Base-by-base conservation (phyloP, 805 yeast genomes). In the Saccharomyces cerevisiae region DNA sequence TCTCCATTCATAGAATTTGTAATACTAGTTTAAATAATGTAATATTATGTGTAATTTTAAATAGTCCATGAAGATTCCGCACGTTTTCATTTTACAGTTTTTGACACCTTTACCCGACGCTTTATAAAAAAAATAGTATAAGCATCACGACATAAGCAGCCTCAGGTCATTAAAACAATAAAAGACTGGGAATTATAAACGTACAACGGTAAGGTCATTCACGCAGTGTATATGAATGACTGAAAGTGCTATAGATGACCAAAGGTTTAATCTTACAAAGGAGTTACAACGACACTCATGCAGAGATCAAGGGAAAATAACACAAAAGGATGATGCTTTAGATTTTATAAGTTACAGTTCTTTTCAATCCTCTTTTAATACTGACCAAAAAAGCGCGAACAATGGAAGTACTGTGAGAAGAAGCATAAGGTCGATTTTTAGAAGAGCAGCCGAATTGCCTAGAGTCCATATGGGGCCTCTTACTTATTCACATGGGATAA, bases 401-500 rank as follows among this genome's bases (percentile, higher is more conserved):
- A 36, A 6, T 36, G 43, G 43, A 21, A 36, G 21, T 30, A 48
- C 27, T 26, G 36, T 59, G 51, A 53, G 53, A 8, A 56, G 51
- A 48, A 58, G 55, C 31, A 46, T 63, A 4, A 58, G 50, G 36
- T 50, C 55, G 1, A 55, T 63, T 14, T 46, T 59, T 13, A 59
- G 51, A 43, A 60, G 52, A 30, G 59, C 63, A 4, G 50, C 65
- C 3, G 60, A 54, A 9, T 49, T 59, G 6, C 41, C 55, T 26
- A 36, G 47, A 8, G 47, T 48, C 14, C 54, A 57, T 49, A 41
- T 59, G 8, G 69, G 70, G 2, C 69, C 69, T 6, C 51, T 61
- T 46, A 65, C 69, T 21, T 61, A 63, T 50, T 57, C 64, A 4
- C 56, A 58, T 22, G 57, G 64, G 0, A 57, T 60, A 24, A 51